Base-by-base conservation (phyloP, 306 rosid species). In the Cicer cuneatum region DNA sequence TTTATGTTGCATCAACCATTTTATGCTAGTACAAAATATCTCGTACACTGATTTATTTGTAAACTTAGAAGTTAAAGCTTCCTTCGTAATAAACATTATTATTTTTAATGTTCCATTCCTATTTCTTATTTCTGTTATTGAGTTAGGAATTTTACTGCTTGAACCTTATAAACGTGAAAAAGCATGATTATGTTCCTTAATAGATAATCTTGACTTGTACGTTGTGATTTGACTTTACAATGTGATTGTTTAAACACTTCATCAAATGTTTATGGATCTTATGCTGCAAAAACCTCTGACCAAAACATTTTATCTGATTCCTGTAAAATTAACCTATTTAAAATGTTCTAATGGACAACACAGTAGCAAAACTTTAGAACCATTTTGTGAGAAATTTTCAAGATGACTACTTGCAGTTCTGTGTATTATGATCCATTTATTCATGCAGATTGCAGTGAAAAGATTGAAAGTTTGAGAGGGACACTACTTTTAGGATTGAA, bases 401-500 rank as follows among this genome's bases (percentile, higher is more conserved):
- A 4, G 66, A 59, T 37, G 52, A 12, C 51, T 73, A 24, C 46
- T 18, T 59, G 13, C 41, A 51, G 49, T 43, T 71, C 15, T 43
- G 12, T 57, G 57, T 15, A 39, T 72, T 54, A 57, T 85, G 73
- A 81, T 68, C 69, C 51, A 46, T 78, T 70, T 64, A 35, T 16
- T 24, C 33, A 6, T 64, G 62, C 86, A 94, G 99, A 90, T 94
- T 83, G 99, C 97, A 37, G 99, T 92, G 65, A 94, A 92, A 83
- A 90, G 99, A 80, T 87, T 94, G 84, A 92, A 92, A 81, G 96
- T 81, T 66, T 92, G 99, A n/a, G n/a, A n/a, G n/a, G n/a, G n/a
- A n/a, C n/a, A n/a, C n/a, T n/a, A n/a, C n/a, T n/a, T n/a, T n/a
- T n/a, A n/a, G n/a, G n/a, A n/a, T n/a, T n/a, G n/a, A n/a, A n/a